phyloP scores from a whole-genome alignment of 352 stramenopile species.

The Phytopythium vexans region DNA sequence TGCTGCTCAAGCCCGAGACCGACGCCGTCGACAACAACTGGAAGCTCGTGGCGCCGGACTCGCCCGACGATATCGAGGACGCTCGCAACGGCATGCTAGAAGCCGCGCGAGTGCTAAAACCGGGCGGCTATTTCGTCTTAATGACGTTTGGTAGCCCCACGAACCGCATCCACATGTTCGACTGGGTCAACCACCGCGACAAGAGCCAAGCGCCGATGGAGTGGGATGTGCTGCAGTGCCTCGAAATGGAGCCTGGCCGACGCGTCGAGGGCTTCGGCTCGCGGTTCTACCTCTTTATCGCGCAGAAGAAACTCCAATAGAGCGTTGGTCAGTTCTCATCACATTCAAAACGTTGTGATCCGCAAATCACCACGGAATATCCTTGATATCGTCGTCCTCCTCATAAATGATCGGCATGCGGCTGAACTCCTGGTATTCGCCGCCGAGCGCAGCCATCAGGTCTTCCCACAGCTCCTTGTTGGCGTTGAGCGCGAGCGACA shows the following conservation, averaged over 20 bases:
- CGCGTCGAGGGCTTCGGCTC: slow-evolving; percentile 28
- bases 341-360: not conserved
- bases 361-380: not conserved
- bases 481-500: slow-evolving; percentile 67
- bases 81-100: slow-evolving; percentile 35
- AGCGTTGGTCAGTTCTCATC: not conserved
- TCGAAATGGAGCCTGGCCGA: slow-evolving; percentile 40
- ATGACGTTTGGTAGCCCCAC: slow-evolving; percentile 46
- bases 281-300: slow-evolving; percentile 50
- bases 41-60: slow-evolving; percentile 38
- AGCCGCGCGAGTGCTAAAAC: slow-evolving; percentile 35
- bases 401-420: slow-evolving; percentile 54
- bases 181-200: slow-evolving; percentile 23
- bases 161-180: slow-evolving; percentile 51
- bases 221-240: slow-evolving; percentile 53
- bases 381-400: slow-evolving; percentile 11
- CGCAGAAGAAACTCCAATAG: slow-evolving; percentile 35
- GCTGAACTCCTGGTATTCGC: slow-evolving; percentile 75
- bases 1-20: slow-evolving; percentile 51
- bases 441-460: slow-evolving; percentile 60
- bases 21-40: slow-evolving; percentile 36
- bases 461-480: slow-evolving; percentile 62
- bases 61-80: slow-evolving; percentile 34
- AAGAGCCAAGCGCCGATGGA: slow-evolving; percentile 13
- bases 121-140: slow-evolving; percentile 34